Percentiles rank a stretch among this genome's conserved stretches.
Conservation (phyloP, 495 filamentous ascomycete genomes). For the Penicillium paxilli region DNA sequence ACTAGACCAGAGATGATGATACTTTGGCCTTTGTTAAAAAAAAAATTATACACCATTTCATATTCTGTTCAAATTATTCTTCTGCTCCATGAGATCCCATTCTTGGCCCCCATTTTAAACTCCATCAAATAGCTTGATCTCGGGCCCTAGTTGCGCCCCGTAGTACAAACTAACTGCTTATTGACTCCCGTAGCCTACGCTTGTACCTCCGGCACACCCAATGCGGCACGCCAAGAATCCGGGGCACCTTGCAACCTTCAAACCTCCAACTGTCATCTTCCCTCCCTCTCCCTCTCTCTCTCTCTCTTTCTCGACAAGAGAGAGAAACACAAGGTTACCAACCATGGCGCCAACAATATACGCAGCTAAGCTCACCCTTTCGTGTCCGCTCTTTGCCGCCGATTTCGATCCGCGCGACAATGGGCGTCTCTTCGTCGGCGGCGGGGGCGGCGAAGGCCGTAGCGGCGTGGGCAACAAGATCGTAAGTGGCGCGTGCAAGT, state of each 20-base stretch:
- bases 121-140: too few species aligned
- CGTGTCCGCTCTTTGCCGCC: conserved; percentile 85
- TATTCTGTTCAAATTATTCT: conserved; percentile 1
- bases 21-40: not conserved
- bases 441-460: conserved; percentile 82
- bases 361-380: conserved; percentile 67
- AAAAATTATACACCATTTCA: conserved; percentile 24
- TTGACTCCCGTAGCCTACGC: too few species aligned
- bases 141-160: not conserved
- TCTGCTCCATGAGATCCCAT: not conserved
- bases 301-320: conserved; percentile 11
- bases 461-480: conserved; percentile 92
- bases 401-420: conserved; percentile 85
- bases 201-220: conserved; percentile 6
- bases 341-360: conserved; percentile 53
- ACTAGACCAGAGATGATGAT: not conserved
- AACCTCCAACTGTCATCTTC: conserved; percentile 24
- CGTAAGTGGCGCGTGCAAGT: conserved; percentile 45
- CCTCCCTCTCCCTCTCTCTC: conserved; percentile 1
- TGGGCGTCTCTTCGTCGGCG: conserved; percentile 76
- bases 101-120: too few species aligned
- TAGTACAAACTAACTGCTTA: too few species aligned
- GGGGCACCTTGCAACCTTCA: conserved; percentile 22
- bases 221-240: conserved; percentile 36
- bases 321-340: conserved; percentile 3